Conservation (phyloP, 306 rosid genomes). For the Lathyrus tuberosus region DNA sequence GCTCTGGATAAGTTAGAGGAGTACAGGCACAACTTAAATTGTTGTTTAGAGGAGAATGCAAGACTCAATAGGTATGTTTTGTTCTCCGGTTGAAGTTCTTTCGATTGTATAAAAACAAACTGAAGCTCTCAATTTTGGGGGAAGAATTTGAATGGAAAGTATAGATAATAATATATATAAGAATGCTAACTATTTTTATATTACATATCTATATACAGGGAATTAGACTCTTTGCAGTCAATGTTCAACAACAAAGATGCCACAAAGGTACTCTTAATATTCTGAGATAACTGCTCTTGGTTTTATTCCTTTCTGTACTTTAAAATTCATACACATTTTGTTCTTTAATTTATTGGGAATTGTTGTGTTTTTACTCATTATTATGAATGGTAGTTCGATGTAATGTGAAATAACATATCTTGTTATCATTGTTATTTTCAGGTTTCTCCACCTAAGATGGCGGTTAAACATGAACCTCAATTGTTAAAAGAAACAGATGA, state of each 20-base stretch:
- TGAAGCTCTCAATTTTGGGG: slow-evolving; percentile 27
- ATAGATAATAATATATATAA: no score
- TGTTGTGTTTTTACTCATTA: neutral
- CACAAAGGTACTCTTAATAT: slow-evolving; percentile 54
- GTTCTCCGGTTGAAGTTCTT: slow-evolving; percentile 29
- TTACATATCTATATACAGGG: slow-evolving; percentile 55
- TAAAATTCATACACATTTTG: neutral
- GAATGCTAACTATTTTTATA: slow-evolving; percentile 33
- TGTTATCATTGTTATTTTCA: slow-evolving; percentile 36
- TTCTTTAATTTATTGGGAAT: neutral
- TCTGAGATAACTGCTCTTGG: slow-evolving; percentile 19
- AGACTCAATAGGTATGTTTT: slow-evolving; percentile 71
- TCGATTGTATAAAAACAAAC: slow-evolving; percentile 21
- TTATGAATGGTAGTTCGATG: neutral
- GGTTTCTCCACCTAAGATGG: slow-evolving; percentile 48
- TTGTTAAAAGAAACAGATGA: slow-evolving; percentile 64
- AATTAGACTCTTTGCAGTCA: slow-evolving; percentile 59
- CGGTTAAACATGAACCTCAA: slow-evolving; percentile 40
- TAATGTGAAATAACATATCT: slow-evolving; percentile 9
- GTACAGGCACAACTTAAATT: slow-evolving; percentile 68
- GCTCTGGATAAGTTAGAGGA: slow-evolving; percentile 67
- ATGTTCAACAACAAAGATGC: slow-evolving; percentile 44
- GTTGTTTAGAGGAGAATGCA: slow-evolving; percentile 86
- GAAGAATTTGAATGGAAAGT: neutral
- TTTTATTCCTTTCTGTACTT: slow-evolving; percentile 26